Evolutionary conservation across 164 flowering plant species (phyloP), one percentile per base, ranked within the genome.

Genomic region (Magnolia changhungtana): DNA sequence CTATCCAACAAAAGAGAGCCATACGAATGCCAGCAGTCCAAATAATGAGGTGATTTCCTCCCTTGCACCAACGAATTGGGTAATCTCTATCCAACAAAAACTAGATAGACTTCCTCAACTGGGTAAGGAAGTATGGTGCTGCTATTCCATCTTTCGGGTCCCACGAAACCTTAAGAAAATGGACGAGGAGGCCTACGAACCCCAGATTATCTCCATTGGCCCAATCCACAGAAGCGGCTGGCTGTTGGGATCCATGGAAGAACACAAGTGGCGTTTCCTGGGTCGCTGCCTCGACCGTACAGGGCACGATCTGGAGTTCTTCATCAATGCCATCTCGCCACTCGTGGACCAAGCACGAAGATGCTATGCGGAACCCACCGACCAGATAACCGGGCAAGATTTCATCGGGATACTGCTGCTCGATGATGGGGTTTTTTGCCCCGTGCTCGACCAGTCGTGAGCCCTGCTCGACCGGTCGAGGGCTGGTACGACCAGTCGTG

Each of bases 341-440:
- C 49, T 74, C 10, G 71, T 66, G 50, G 71, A 24, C 37, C 16
- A 9, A 18, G 29, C 69, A 10, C 55, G 65, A 2, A 5, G 0
- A 1, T 74, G 77, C 14, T 74, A 74, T 19, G 31, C 37, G 5
- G 58, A 24, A 19, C 37, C 37, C 8, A 51, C 24, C 13, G 5
- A 66, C 50, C 13, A 86, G 3, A 80, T 85, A 65, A 88, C 89
- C 78, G 83, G 82, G 0, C 61, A 55, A 13, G 61, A 55, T 58
- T 91, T 91, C 68, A 86, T 82, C 8, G 88, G 90, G 65, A 91
- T 91, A 90, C 72, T 90, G 92, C 86, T 91, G 59, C 45, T 37
- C 5, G 95, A 91, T n/a, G n/a, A n/a, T n/a, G n/a, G n/a, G n/a
- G n/a, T n/a, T n/a, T n/a, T n/a, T n/a, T n/a, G n/a, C n/a, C n/a